Percentiles rank a stretch among this genome's conserved stretches.
phyloP scores from a whole-genome alignment of 352 stramenopile species.

The Aphanomyces euteiches region DNA sequence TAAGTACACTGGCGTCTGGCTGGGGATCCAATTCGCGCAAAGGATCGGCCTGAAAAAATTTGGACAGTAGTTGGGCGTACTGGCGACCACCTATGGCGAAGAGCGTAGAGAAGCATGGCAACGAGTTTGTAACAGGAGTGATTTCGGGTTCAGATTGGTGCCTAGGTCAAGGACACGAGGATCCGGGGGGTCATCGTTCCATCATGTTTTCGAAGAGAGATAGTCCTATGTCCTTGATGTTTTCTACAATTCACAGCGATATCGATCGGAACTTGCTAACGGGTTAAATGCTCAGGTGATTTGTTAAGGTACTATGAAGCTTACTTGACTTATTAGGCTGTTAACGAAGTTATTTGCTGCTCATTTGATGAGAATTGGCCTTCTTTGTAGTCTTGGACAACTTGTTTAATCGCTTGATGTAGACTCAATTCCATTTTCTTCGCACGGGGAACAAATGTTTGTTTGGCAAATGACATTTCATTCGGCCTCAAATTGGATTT shows the following conservation, averaged over 20 bases:
- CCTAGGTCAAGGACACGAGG: too few relatives aligned
- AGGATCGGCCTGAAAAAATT: constrained; percentile 4
- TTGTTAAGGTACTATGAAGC: too few relatives aligned
- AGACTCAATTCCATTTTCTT: background rate
- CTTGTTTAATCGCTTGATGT: background rate
- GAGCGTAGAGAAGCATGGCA: background rate
- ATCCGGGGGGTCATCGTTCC: background rate
- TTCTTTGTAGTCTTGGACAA: background rate
- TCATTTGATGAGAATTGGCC: too few relatives aligned
- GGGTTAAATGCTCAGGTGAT: too few relatives aligned
- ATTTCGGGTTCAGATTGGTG: too few relatives aligned
- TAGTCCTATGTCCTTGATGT: too few relatives aligned
- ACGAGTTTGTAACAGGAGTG: background rate
- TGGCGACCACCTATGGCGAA: constrained; percentile 9
- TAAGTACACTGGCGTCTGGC: background rate
- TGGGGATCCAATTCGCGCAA: background rate
- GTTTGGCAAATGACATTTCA: background rate
- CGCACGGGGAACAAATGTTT: background rate
- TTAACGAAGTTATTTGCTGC: too few relatives aligned
- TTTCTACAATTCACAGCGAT: background rate
- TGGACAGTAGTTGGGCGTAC: background rate
- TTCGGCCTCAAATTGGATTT: background rate
- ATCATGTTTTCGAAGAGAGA: background rate
- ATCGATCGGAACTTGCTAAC: too few relatives aligned
- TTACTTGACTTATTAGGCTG: too few relatives aligned